Conservation (phyloP, 352 stramenopile genomes). For the Detonula confervacea region DNA sequence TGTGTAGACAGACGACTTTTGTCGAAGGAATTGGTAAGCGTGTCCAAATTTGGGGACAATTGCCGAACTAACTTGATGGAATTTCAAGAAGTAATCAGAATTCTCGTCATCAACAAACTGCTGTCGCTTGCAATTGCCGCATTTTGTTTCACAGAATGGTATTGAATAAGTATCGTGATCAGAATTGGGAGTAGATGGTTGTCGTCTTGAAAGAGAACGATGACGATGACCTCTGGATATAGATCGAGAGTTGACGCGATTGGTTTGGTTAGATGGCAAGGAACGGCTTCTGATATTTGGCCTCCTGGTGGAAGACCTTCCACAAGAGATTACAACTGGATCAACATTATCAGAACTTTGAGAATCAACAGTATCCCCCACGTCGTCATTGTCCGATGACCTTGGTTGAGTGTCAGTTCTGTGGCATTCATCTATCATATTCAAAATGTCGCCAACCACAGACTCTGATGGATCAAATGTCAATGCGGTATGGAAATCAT, state of each 20-base stretch:
- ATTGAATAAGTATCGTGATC: no score
- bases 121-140: not conserved
- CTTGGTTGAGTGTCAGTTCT: not conserved
- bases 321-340: not conserved
- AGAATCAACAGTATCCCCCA: not conserved
- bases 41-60: not conserved
- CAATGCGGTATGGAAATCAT: not conserved
- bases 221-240: no score
- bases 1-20: not conserved
- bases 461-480: not conserved
- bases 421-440: not conserved
- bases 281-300: not conserved
- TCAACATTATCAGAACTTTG: not conserved
- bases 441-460: not conserved
- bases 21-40: not conserved
- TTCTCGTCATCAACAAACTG: constrained; percentile 1
- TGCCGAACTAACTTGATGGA: constrained; percentile 2
- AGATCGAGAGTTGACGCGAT: not conserved
- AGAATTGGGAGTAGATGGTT: no score
- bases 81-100: not conserved
- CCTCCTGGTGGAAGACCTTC: not conserved
- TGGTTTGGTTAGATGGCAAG: not conserved
- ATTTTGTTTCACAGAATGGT: constrained; percentile 9
- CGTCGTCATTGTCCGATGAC: not conserved
- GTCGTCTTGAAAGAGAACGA: no score